phyloP scores from a whole-genome alignment of 2,329 filamentous ascomycete species.

The Hymenotorrendiella dingleyae region DNA sequence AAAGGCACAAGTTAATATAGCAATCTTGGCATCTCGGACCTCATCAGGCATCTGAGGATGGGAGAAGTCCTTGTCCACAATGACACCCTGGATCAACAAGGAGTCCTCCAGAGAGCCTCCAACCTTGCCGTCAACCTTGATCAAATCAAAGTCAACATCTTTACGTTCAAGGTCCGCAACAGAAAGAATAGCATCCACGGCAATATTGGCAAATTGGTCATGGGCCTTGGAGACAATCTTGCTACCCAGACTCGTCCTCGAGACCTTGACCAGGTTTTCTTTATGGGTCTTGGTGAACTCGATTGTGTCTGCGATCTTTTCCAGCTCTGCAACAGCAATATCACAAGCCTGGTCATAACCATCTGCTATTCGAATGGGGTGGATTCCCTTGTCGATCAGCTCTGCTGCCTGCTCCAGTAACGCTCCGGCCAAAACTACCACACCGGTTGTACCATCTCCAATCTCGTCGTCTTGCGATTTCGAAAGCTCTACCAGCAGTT shows the following conservation, averaged over 20 bases:
- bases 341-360: constrained; percentile 98
- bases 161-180: constrained; percentile 94
- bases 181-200: constrained; percentile 92
- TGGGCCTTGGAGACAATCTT: constrained; percentile 99
- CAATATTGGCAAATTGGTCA: constrained; percentile 96
- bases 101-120: constrained; percentile 91
- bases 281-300: constrained; percentile 76
- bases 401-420: constrained; percentile 94
- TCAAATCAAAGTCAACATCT: constrained; percentile 97
- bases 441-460: constrained; percentile 94
- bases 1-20: constrained; percentile 95
- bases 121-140: constrained; percentile 98
- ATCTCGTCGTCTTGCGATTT: constrained; percentile 99
- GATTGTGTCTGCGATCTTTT: constrained; percentile 87
- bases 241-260: constrained; percentile 90
- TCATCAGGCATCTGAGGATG: constrained; percentile 98
- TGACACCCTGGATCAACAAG: constrained; percentile 92
- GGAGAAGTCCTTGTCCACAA: constrained; percentile 99
- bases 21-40: constrained; percentile 91
- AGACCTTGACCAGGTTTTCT: constrained; percentile 85
- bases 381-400: constrained; percentile 98
- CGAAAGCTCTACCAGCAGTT: constrained; percentile 91
- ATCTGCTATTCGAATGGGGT: constrained; percentile 97
- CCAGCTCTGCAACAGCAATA: constrained; percentile 86
- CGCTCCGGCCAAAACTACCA: constrained; percentile 91